Conservation (phyloP, 495 filamentous ascomycete species). For the Emericellopsis terricola region DNA sequence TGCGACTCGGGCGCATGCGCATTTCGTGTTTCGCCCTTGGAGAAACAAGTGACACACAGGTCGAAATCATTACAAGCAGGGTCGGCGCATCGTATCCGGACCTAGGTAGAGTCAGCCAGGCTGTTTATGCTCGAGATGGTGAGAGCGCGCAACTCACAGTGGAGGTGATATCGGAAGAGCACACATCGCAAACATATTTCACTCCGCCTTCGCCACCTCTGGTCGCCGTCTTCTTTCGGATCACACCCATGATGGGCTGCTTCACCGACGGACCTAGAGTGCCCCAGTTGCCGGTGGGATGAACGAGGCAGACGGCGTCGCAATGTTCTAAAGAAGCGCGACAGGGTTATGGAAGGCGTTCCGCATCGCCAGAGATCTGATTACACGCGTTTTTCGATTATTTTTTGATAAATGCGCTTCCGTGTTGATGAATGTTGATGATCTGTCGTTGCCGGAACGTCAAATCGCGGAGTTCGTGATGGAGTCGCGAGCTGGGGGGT, state of each 20-base stretch:
- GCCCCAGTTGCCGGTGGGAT: no score
- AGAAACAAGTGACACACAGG: slow-evolving; percentile 90
- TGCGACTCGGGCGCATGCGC: slow-evolving; percentile 75
- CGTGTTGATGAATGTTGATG: no score
- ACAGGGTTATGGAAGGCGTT: no score
- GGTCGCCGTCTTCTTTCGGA: slow-evolving; percentile 84
- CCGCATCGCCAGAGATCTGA: no score
- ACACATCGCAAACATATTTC: slow-evolving; percentile 87
- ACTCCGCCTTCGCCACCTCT: slow-evolving; percentile 82
- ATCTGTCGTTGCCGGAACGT: no score
- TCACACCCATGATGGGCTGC: slow-evolving; percentile 58
- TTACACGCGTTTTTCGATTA: no score
- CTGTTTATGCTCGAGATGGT: neutral
- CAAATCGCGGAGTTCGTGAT: no score
- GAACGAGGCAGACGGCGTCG: no score
- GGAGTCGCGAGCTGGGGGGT: no score
- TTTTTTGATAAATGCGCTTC: no score
- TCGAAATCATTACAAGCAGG: slow-evolving; percentile 81
- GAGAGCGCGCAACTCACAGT: slow-evolving; percentile 41
- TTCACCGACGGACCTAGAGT: no score
- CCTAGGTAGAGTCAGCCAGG: slow-evolving; percentile 27
- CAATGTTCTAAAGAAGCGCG: no score
- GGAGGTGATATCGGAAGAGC: slow-evolving; percentile 85
- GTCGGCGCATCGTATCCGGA: slow-evolving; percentile 83
- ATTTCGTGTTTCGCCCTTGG: slow-evolving; percentile 53